Percentiles rank a stretch among this genome's conserved stretches.
Conservation (phyloP, 768 basidiomycete species). For the Suillus decipiens region DNA sequence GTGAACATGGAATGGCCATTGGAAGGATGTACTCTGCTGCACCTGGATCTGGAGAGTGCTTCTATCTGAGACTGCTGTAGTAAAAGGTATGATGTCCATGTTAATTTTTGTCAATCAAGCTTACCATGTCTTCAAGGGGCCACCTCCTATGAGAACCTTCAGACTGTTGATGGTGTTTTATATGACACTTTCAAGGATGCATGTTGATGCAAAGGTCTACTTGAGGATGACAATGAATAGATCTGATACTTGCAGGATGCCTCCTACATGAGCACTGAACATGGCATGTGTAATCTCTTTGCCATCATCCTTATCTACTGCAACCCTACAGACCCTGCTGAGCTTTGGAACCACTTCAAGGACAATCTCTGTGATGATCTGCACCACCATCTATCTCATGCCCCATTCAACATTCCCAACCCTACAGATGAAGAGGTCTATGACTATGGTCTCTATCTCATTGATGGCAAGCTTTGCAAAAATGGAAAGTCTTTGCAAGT, state of each 20-base stretch:
- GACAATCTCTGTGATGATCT: slow-evolving; percentile 46
- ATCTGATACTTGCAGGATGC: slow-evolving; percentile 42
- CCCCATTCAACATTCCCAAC: slow-evolving; percentile 10
- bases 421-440: slow-evolving; percentile 34
- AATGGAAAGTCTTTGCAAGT: slow-evolving; percentile 13
- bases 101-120: neutral
- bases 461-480: slow-evolving; percentile 29
- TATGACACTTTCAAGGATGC: slow-evolving; percentile 40
- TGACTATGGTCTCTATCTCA: slow-evolving; percentile 45
- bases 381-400: slow-evolving; percentile 15
- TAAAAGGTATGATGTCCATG: slow-evolving; percentile 25
- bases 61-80: slow-evolving; percentile 39
- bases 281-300: slow-evolving; percentile 40
- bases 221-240: slow-evolving; percentile 55
- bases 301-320: slow-evolving; percentile 40
- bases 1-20: slow-evolving; percentile 25
- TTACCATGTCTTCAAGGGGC: slow-evolving; percentile 14
- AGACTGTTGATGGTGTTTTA: slow-evolving; percentile 21
- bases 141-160: slow-evolving; percentile 27
- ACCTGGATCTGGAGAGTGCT: slow-evolving; percentile 36
- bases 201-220: slow-evolving; percentile 42
- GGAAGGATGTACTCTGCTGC: slow-evolving; percentile 35
- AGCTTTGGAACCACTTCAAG: slow-evolving; percentile 38
- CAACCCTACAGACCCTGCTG: slow-evolving; percentile 32
- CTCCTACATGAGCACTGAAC: slow-evolving; percentile 38